Conservation (phyloP, 495 filamentous ascomycete genomes). For the Tetracladium setigerum region DNA sequence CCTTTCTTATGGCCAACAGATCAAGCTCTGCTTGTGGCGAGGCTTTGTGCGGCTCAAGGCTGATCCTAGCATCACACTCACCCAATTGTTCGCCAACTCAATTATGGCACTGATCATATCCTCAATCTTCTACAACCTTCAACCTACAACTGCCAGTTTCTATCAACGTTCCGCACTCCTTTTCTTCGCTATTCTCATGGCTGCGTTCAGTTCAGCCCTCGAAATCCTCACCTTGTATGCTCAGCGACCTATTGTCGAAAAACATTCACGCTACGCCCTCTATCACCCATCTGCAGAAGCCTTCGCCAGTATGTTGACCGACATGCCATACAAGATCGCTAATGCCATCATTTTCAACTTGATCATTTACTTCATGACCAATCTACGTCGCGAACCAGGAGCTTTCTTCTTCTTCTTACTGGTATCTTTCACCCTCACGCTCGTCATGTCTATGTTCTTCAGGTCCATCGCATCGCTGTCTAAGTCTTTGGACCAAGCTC, state of each 20-base stretch:
- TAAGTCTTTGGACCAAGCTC: conserved; percentile 74
- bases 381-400: conserved; percentile 63
- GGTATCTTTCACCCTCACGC: conserved; percentile 55
- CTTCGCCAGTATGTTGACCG: conserved; percentile 61
- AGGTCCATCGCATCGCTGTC: conserved; percentile 72
- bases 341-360: conserved; percentile 47
- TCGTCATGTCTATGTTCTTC: conserved; percentile 76
- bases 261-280: conserved; percentile 54
- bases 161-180: conserved; percentile 49
- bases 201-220: conserved; percentile 42
- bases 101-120: conserved; percentile 68
- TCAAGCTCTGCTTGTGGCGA: conserved; percentile 63
- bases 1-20: conserved; percentile 61
- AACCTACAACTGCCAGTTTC: conserved; percentile 56
- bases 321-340: conserved; percentile 55
- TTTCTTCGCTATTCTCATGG: conserved; percentile 46
- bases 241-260: conserved; percentile 53
- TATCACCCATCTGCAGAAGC: conserved; percentile 53
- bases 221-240: conserved; percentile 55
- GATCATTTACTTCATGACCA: conserved; percentile 79
- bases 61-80: conserved; percentile 64
- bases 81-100: conserved; percentile 59
- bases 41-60: conserved; percentile 63
- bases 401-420: conserved; percentile 76
- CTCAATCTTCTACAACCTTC: conserved; percentile 72